A percentile compares a stretch with the other conserved stretches of the same genome.
These are phyloP conservation scores for Aspergillus brasiliensis DNA, from an alignment of 2,329 filamentous ascomycete species.

Conservation along the genomic window DNA sequence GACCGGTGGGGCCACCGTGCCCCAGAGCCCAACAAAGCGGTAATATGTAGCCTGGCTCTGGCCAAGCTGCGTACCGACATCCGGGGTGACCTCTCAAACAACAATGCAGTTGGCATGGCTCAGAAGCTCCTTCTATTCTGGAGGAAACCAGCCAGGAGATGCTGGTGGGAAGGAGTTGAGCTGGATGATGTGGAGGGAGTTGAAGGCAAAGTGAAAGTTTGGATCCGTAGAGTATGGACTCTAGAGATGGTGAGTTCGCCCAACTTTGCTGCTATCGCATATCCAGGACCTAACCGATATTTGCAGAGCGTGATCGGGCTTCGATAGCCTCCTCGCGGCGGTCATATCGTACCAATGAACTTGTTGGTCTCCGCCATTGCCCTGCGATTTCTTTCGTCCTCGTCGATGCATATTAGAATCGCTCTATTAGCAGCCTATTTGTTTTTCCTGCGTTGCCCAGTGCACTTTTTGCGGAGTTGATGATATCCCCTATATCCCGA, in stretches of 20 bases:
- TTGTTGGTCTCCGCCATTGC: conserved; percentile 21
- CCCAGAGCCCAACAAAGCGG: conserved; percentile 97
- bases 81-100: conserved; percentile 71
- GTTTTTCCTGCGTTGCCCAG: conserved; percentile 16
- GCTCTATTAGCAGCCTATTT: conserved; percentile 16
- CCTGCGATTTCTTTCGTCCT: conserved; percentile 13
- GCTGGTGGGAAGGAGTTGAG: conserved; percentile 99
- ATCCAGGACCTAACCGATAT: conserved; percentile 20
- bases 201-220: conserved; percentile 90
- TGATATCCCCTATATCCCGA: conserved; percentile 25
- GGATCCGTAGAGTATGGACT: conserved; percentile 98
- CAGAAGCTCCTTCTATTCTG: conserved; percentile 97
- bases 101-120: conserved; percentile 88
- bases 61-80: conserved; percentile 92
- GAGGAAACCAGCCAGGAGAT: conserved; percentile 92
- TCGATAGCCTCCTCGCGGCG: conserved; percentile 46
- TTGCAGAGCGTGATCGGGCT: conserved; percentile 78
- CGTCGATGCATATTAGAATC: conserved; percentile 17
- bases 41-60: conserved; percentile 93
- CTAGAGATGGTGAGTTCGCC: conserved; percentile 74
- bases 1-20: conserved; percentile 95
- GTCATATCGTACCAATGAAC: conserved; percentile 20
- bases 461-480: conserved; percentile 22
- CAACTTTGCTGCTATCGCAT: background rate
- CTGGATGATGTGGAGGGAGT: conserved; percentile 87